Base-by-base conservation (phyloP, 768 basidiomycete genomes). In the Xanthoconium purpureum region DNA sequence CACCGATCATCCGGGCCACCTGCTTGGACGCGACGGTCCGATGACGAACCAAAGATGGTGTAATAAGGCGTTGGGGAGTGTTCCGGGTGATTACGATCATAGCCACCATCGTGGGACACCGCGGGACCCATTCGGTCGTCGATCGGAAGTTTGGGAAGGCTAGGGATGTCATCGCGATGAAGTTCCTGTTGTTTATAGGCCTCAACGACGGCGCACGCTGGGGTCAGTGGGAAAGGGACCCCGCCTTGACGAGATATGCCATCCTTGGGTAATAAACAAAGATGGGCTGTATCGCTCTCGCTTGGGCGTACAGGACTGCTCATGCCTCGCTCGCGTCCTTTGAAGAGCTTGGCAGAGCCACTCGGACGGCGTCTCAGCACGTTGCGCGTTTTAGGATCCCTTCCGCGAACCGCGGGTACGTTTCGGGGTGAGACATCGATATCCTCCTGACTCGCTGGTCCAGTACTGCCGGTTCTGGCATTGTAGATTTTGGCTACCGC, bases 31-130 rank as follows among this genome's bases (percentile, higher is more conserved):
- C 78, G 69, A 9, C 74, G 75, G 1, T 75, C 82, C 1, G 78
- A 73, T 0, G 73, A 66, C 7, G 75, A 72, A 2, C 84, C 84
- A 55, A 83, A 77, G 15, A 84, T 77, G 5, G 83, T 81, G 60
- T 83, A 84, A 50, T 84, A 82, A n/a, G 83, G 82, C 11, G 70
- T 73, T 35, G 64, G 59, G 13, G 68, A 55, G 9, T 40, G 53
- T 6, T 48, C 32, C 45, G 44, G 20, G 47, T 57, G 37, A 12
- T 68, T 69, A 13, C 47, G 67, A 2, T 58, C 63, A 40, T 52
- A 36, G 20, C 20, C 57, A 37, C 49, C 35, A 52, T 59, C 53
- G 30, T 52, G 50, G 46, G 54, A 50, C 13, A 42, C 36, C 33
- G 44, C 54, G 45, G 55, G 40, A 37, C 52, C 52, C 57, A 55